phyloP scores from a whole-genome alignment of 1,284 basidiomycete genomes.

The Pascua sp. region DNA sequence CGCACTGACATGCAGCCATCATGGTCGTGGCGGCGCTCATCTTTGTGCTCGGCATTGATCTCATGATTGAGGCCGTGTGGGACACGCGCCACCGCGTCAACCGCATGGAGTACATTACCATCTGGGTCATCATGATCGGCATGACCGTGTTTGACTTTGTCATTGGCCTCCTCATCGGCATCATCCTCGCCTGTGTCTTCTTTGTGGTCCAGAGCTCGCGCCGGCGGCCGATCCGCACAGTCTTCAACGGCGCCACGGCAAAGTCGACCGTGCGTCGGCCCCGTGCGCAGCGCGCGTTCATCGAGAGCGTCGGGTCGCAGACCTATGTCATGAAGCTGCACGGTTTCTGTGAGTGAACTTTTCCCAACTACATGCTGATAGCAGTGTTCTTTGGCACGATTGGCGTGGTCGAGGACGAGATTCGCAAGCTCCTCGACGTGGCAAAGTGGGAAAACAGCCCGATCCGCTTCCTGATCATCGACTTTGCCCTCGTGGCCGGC shows the following conservation, averaged over 20 bases:
- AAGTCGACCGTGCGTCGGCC: constrained; percentile 91
- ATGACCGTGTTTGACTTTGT: constrained; percentile 96
- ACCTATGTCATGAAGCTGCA: constrained; percentile 86
- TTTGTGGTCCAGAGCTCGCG: constrained; percentile 93
- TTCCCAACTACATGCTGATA: neutral
- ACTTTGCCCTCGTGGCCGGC: constrained; percentile 78
- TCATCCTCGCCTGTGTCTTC: constrained; percentile 88
- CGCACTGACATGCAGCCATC: constrained; percentile 58
- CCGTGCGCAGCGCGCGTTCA: constrained; percentile 79
- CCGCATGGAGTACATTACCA: constrained; percentile 58
- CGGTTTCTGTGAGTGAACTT: constrained; percentile 55
- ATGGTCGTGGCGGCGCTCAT: constrained; percentile 89
- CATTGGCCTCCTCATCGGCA: constrained; percentile 86
- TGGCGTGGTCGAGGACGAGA: constrained; percentile 70
- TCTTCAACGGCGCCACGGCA: constrained; percentile 72
- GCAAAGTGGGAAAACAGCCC: constrained; percentile 73
- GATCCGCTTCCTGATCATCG: constrained; percentile 82
- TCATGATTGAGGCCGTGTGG: constrained; percentile 93
- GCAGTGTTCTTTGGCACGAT: constrained; percentile 93
- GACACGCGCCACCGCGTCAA: constrained; percentile 87
- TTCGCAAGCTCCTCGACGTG: constrained; percentile 65
- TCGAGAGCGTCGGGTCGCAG: constrained; percentile 85
- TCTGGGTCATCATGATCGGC: constrained; percentile 65
- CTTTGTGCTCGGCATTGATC: constrained; percentile 89
- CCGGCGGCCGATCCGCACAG: constrained; percentile 71